Percentiles rank a stretch among this genome's conserved stretches.
phyloP scores from a whole-genome alignment of 768 basidiomycete genomes.

The Naganishia onofrii region DNA sequence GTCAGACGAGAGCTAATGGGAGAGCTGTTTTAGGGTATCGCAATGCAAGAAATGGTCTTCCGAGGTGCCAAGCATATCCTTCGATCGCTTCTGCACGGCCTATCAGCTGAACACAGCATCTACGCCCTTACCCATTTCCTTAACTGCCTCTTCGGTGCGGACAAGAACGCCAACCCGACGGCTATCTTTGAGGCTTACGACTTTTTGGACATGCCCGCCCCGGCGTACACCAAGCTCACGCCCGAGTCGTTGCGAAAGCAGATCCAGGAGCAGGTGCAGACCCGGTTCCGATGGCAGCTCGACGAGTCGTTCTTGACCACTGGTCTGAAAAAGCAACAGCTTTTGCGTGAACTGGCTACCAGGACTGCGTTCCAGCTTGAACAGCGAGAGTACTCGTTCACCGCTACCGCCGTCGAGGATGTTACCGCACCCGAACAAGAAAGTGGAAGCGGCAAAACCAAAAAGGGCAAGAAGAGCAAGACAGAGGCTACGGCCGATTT shows the following conservation, averaged over 20 bases:
- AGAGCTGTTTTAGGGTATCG: conserved; percentile 37
- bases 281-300: conserved; percentile 53
- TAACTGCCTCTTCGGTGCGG: conserved; percentile 55
- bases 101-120: conserved; percentile 48
- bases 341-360: conserved; percentile 54
- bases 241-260: conserved; percentile 48
- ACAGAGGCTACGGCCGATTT: neutral
- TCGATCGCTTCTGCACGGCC: conserved; percentile 47
- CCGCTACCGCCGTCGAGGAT: conserved; percentile 27
- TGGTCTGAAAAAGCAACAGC: conserved; percentile 48
- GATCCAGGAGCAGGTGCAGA: conserved; percentile 48
- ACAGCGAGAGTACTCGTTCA: conserved; percentile 51
- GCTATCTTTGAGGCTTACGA: conserved; percentile 49
- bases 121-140: conserved; percentile 55
- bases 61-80: conserved; percentile 55
- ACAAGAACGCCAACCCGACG: conserved; percentile 45
- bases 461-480: conserved; percentile 31
- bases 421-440: conserved; percentile 27
- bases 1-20: neutral
- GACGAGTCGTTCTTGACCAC: conserved; percentile 41
- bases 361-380: conserved; percentile 54
- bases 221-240: conserved; percentile 51
- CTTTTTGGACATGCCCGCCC: conserved; percentile 39
- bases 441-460: conserved; percentile 6
- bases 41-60: conserved; percentile 55